Conservation (phyloP, 495 filamentous ascomycete species). For the Penicillium alfredii region DNA sequence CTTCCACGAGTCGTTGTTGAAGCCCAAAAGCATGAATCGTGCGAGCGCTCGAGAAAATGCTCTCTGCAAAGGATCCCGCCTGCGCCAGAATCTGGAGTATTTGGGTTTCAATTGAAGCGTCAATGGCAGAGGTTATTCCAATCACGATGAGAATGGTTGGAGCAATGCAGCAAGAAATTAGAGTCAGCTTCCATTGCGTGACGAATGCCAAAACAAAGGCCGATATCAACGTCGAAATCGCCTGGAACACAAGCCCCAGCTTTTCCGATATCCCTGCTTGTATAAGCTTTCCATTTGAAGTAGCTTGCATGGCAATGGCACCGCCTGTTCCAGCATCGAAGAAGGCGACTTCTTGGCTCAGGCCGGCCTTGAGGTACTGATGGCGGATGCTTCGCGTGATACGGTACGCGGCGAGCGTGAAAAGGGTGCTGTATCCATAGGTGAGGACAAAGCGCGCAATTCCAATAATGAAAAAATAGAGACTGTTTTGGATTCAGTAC, state of each 20-base stretch:
- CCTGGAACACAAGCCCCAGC: constrained; percentile 56
- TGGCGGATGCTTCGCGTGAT: constrained; percentile 68
- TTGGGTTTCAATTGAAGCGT: constrained; percentile 53
- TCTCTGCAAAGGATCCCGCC: constrained; percentile 73
- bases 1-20: constrained; percentile 59
- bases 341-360: constrained; percentile 75
- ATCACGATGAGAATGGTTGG: constrained; percentile 56
- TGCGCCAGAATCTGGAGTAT: constrained; percentile 63
- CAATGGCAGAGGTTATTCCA: constrained; percentile 30
- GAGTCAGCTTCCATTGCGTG: constrained; percentile 67
- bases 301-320: constrained; percentile 76
- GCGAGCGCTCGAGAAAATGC: constrained; percentile 72
- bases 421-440: constrained; percentile 23
- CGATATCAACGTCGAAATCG: constrained; percentile 62
- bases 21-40: constrained; percentile 77
- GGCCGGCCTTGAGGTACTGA: constrained; percentile 62
- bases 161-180: constrained; percentile 63
- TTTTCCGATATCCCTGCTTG: constrained; percentile 75
- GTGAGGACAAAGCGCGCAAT: constrained; percentile 27
- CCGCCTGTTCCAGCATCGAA: constrained; percentile 75
- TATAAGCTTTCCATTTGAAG: constrained; percentile 60
- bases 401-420: constrained; percentile 45
- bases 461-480: constrained; percentile 17
- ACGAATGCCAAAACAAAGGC: constrained; percentile 71
- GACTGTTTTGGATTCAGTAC: constrained; percentile 1